Evolutionary conservation across 1,139 yeast species (phyloP).

Genomic region (Casaregolazyma suthepensis): DNA sequence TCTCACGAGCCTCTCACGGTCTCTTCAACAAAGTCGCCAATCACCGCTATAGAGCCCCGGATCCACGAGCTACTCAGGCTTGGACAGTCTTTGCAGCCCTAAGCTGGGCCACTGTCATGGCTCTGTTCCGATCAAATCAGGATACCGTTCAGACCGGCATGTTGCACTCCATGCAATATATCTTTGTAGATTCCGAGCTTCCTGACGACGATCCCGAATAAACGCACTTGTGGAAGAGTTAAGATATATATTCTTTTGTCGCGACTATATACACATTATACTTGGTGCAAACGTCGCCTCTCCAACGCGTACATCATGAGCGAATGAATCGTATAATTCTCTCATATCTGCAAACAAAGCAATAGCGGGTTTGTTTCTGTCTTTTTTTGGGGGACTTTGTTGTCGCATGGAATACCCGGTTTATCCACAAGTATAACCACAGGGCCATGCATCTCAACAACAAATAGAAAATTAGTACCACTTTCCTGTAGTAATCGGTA

Average conservation of each 20-base stretch:
- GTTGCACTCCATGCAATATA: conserved; percentile 66
- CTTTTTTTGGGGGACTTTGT: background rate
- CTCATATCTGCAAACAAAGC: background rate
- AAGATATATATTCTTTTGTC: background rate
- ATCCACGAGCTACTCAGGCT: conserved; percentile 30
- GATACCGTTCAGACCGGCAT: conserved; percentile 59
- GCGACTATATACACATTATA: background rate
- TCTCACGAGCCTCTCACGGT: conserved; percentile 53
- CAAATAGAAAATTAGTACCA: background rate
- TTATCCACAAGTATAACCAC: background rate
- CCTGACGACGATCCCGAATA: conserved; percentile 27
- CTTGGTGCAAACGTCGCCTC: background rate
- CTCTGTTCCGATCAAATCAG: conserved; percentile 59
- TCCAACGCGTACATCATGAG: background rate
- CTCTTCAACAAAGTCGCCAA: conserved; percentile 38
- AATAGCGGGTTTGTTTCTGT: background rate
- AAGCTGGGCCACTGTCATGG: conserved; percentile 74
- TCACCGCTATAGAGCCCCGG: conserved; percentile 13
- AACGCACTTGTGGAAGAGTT: conserved; percentile 8
- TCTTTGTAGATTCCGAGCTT: conserved; percentile 47
- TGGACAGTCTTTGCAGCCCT: conserved; percentile 67
- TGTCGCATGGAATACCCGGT: background rate
- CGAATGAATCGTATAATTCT: background rate
- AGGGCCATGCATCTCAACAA: background rate
- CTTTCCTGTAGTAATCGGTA: background rate